These are phyloP conservation scores for Kernera saxatilis DNA, from an alignment of 345 rosid genomes.

Conservation along the genomic window DNA sequence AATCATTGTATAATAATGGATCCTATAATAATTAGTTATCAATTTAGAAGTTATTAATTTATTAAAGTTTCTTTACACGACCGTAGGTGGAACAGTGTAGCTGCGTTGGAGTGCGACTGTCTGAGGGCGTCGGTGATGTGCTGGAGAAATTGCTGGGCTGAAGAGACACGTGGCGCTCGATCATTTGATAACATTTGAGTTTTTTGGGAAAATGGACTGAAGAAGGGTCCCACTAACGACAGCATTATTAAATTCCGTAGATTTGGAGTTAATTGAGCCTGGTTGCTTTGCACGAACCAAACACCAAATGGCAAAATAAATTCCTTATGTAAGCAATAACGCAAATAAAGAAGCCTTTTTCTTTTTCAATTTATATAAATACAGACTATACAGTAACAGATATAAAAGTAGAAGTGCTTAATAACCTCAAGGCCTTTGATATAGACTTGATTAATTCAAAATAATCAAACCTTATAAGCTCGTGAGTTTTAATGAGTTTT, in stretches of 20 bases:
- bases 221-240: not conserved
- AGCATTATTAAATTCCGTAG: slow-evolving; percentile 17
- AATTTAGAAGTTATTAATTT: not conserved
- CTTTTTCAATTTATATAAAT: too few species aligned
- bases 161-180: slow-evolving; percentile 8
- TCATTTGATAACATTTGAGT: slow-evolving; percentile 11
- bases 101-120: not conserved
- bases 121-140: slow-evolving; percentile 31
- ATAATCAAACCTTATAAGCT: too few species aligned
- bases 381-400: too few species aligned
- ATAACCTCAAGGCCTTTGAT: too few species aligned
- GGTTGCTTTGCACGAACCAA: slow-evolving; percentile 22
- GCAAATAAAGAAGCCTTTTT: not conserved
- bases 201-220: slow-evolving; percentile 7
- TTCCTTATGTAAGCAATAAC: too few species aligned
- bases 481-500: too few species aligned
- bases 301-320: not conserved
- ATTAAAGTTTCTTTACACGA: not conserved
- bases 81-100: slow-evolving; percentile 2
- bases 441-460: too few species aligned
- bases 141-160: not conserved
- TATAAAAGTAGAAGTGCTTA: too few species aligned
- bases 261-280: slow-evolving; percentile 7
- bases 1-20: not conserved
- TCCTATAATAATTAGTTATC: too few species aligned